These are phyloP conservation scores for Aurinia saxatilis DNA, from an alignment of 345 rosid species.

Conservation along the genomic window DNA sequence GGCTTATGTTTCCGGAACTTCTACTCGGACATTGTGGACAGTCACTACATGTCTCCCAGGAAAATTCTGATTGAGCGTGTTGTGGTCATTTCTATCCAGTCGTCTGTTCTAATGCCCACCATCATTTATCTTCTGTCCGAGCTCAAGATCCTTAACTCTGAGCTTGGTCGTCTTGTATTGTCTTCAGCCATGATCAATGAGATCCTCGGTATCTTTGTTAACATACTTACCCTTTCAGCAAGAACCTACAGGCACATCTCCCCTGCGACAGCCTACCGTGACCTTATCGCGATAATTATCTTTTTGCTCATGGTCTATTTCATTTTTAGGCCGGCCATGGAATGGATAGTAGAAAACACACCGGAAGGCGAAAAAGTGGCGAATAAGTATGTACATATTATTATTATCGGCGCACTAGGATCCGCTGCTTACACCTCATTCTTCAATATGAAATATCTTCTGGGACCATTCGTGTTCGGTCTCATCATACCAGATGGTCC, in stretches of 20 bases:
- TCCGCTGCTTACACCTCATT: neutral
- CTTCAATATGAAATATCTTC: slow-evolving; percentile 2
- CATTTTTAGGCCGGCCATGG: slow-evolving; percentile 9
- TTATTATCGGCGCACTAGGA: slow-evolving; percentile 3
- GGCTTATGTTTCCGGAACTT: slow-evolving; percentile 6
- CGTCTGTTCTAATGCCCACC: slow-evolving; percentile 10
- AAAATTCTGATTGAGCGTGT: slow-evolving; percentile 5
- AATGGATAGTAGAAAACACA: slow-evolving; percentile 21
- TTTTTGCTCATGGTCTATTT: slow-evolving; percentile 2
- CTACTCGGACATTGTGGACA: neutral
- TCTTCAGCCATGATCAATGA: slow-evolving; percentile 18
- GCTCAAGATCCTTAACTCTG: slow-evolving; percentile 19
- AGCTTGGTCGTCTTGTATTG: slow-evolving; percentile 20
- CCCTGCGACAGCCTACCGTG: slow-evolving; percentile 2
- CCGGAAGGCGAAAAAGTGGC: slow-evolving; percentile 30
- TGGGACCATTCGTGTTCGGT: slow-evolving; percentile 32
- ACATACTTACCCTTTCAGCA: neutral
- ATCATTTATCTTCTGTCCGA: neutral
- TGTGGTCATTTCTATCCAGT: slow-evolving; percentile 8
- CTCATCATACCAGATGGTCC: slow-evolving; percentile 36
- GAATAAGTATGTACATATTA: slow-evolving; percentile 6
- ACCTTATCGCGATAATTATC: neutral
- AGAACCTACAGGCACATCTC: slow-evolving; percentile 17
- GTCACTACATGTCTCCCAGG: slow-evolving; percentile 1
- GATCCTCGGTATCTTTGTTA: neutral